phyloP scores from a whole-genome alignment of 2,329 filamentous ascomycete genomes.

The Paracoccidioides lutzii region DNA sequence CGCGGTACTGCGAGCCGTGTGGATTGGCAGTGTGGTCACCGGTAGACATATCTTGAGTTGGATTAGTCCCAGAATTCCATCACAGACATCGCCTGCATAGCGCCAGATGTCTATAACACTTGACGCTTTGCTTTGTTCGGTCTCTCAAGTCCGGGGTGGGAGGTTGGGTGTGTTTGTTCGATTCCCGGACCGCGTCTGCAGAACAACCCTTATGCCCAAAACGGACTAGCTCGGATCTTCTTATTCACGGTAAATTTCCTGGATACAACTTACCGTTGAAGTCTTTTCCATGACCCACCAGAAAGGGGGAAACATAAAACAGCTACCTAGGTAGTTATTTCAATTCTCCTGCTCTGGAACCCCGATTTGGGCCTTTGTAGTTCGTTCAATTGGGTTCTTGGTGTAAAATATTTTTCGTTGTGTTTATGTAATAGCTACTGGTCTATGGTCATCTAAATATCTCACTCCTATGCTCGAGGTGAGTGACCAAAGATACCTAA shows the following conservation, averaged over 20 bases:
- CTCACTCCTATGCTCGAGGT: not conserved
- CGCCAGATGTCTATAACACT: not conserved
- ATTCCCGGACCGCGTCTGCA: slow-evolving; percentile 2
- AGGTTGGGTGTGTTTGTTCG: not conserved
- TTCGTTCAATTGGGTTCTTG: not conserved
- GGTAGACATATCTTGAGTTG: slow-evolving; percentile 21
- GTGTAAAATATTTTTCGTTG: not conserved
- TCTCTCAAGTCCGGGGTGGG: not conserved
- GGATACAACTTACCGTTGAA: no score
- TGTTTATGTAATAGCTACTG: not conserved
- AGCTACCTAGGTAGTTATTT: no score
- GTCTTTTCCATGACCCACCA: no score
- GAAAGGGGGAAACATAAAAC: not conserved
- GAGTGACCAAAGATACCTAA: not conserved
- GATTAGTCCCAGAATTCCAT: not conserved
- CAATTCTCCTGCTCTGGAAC: no score
- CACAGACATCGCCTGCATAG: slow-evolving; percentile 1
- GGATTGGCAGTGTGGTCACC: slow-evolving; percentile 19
- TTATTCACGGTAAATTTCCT: not conserved
- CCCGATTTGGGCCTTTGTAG: not conserved
- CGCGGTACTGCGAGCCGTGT: slow-evolving; percentile 15
- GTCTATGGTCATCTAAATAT: not conserved
- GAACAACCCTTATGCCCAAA: slow-evolving; percentile 2
- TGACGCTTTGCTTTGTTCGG: not conserved
- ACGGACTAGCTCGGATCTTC: slow-evolving; percentile 8